Conservation (phyloP, 2,329 filamentous ascomycete genomes). For the Exophiala sp. region DNA sequence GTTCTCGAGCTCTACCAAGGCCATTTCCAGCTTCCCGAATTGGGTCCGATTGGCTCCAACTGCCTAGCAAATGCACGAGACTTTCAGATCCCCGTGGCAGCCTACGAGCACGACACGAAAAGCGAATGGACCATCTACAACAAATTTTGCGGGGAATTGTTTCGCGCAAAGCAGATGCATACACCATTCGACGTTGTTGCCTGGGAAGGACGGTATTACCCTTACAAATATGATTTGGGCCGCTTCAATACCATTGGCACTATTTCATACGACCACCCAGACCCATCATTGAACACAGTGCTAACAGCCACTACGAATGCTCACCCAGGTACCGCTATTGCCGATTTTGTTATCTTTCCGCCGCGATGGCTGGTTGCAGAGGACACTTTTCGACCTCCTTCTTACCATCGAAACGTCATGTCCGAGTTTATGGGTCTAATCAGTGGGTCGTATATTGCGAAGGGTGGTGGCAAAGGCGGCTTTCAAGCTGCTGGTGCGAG, state of each 20-base stretch:
- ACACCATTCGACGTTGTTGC: constrained; percentile 75
- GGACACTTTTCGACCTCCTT: constrained; percentile 58
- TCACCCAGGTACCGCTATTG: constrained; percentile 50
- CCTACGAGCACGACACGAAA: constrained; percentile 55
- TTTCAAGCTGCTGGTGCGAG: constrained; percentile 58
- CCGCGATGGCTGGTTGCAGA: constrained; percentile 63
- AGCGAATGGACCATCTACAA: constrained; percentile 54
- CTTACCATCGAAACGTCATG: constrained; percentile 64
- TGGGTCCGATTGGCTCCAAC: constrained; percentile 70
- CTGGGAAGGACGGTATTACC: constrained; percentile 77
- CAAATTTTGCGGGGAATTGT: constrained; percentile 66
- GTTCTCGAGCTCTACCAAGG: constrained; percentile 70
- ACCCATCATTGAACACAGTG: constrained; percentile 72
- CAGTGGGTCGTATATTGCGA: constrained; percentile 51
- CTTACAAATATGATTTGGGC: constrained; percentile 76
- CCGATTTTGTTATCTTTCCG: constrained; percentile 63
- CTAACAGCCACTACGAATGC: constrained; percentile 47
- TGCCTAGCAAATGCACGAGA: constrained; percentile 69
- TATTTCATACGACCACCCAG: constrained; percentile 72
- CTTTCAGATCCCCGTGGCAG: constrained; percentile 68
- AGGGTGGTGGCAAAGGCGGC: constrained; percentile 48
- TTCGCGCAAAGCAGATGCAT: constrained; percentile 62
- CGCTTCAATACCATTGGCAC: constrained; percentile 71
- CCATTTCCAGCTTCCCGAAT: constrained; percentile 67
- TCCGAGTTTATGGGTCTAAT: constrained; percentile 65